These are phyloP conservation scores for Calonectria hongkongensis DNA, from an alignment of 2,329 filamentous ascomycete genomes.

Conservation along the genomic window DNA sequence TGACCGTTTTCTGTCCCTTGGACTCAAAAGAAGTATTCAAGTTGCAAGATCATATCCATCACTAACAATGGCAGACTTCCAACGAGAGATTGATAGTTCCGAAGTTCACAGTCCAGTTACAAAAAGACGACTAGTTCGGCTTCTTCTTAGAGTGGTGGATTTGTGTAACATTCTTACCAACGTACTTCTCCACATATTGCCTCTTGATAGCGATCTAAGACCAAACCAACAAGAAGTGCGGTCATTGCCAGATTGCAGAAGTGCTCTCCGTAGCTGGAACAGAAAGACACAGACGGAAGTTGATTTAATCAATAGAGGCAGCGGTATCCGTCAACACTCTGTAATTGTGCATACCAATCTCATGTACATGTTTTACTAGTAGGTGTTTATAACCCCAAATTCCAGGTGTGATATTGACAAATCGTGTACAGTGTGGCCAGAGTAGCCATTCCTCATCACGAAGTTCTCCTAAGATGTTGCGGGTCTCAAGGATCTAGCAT, in stretches of 20 bases:
- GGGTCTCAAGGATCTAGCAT: background rate
- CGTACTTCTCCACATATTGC: background rate
- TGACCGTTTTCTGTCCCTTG: constrained; percentile 9
- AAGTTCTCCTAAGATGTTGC: constrained; percentile 5
- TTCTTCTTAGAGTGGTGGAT: background rate
- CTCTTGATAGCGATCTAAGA: background rate
- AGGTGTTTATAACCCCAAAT: background rate
- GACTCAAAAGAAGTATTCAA: constrained; percentile 13
- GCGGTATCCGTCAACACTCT: background rate
- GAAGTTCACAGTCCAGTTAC: background rate
- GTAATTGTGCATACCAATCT: constrained; percentile 20
- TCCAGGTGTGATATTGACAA: no score
- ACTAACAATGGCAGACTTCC: background rate
- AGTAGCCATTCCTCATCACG: constrained; percentile 6
- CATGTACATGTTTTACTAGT: constrained; percentile 33
- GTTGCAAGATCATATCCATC: background rate
- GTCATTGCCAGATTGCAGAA: background rate
- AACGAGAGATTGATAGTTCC: background rate
- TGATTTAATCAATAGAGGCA: constrained; percentile 1
- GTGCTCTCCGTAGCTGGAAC: background rate
- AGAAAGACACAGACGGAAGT: constrained; percentile 13
- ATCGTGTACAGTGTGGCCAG: background rate
- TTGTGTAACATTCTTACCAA: constrained; percentile 23
- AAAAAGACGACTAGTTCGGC: background rate
- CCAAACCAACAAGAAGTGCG: background rate